Base-by-base conservation (phyloP, 148 eudicot genomes). In the Pouteria glomerata region DNA sequence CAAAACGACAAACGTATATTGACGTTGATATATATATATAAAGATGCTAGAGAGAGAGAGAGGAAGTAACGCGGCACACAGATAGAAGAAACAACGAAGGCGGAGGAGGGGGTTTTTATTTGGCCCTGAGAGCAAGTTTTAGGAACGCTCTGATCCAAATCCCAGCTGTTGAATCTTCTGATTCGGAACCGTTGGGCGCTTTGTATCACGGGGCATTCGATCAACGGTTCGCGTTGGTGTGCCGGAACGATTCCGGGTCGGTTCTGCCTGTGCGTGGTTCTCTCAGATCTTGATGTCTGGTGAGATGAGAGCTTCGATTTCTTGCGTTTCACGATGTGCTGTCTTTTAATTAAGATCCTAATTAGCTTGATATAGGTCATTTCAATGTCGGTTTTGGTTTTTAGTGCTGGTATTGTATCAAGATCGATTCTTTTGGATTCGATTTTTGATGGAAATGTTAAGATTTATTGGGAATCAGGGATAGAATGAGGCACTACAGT, bases 201-300 rank as follows among this genome's bases (percentile, higher is more conserved):
- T 26, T 14, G 23, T 8, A 50, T 52, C 59, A 14, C 8, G 23
- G 57, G 1, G 1, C 57, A 16, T n/a, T 50, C 24, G 41, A 33
- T 51, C 65, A 15, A 66, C 56, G n/a, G 69, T 13, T 15, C 56
- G 69, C 5, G 11, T 27, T 24, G 7, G 14, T 29, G 5, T 1
- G 33, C 1, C 14, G 0, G 44, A 6, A 44, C 24, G 4, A 39
- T 13, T n/a, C 14, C 30, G 6, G 4, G 12, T 1, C 26, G 23
- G 23, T 23, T 29, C 27, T 41, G 56, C 55, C 47, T 44, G 6
- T 29, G 70, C 15, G 51, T 56, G 37, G 30, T 33, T 45, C 73
- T 75, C 57, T 76, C 79, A 76, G 79, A 76, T 76, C 82, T 75
- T 41, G 76, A 59, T 2, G 63, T 64, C 73, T 26, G 76, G 83